Base-by-base conservation (phyloP, 2,329 filamentous ascomycete genomes). In the Penicillium sp. region DNA sequence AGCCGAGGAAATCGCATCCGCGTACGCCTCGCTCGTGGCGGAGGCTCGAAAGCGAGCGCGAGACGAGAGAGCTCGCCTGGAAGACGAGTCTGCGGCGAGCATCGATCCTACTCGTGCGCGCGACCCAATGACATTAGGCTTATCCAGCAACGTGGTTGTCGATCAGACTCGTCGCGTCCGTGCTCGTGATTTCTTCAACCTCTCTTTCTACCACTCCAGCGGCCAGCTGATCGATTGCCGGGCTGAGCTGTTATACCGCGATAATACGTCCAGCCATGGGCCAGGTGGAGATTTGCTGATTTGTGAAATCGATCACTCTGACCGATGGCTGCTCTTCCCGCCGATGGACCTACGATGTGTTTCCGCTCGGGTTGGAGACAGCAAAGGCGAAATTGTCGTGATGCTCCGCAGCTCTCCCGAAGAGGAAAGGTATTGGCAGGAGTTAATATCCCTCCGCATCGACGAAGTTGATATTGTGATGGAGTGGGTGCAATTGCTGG, bases 401-500 rank as follows among this genome's bases (percentile, higher is more conserved):
- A 96, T 97, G 90, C 78, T 96, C 46, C 83, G 89, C 49, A 90
- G 89, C 36, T 74, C 74, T 52, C 79, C 81, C 34, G 79, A 77
- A 9, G 55, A 56, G 6, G 74, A 75, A 24, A 69, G 78, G 45
- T 82, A 86, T 54, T 97, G 91, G 90, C 84, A 84, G 52, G 90
- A 98, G 69, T 73, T 95, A 5, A 74, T 97, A 49, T 84, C 82
- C n/a, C 75, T 97, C 12, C 80, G 77, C 8, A 82, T 86, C 3
- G 85, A 90, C 45, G 82, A 88, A 62, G 84, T 90, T 52, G 84
- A 88, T 47, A 83, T 90, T 50, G 83, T 85, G 5, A 73, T 80
- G 12, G 93, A 97, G 68, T 98, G 93, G 93, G 74, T 96, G 34
- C 80, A 86, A 35, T 88, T 96, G 69, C 73, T 97, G n/a, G 82